Conservation (phyloP, 495 filamentous ascomycete genomes). For the Penicillium angulare region DNA sequence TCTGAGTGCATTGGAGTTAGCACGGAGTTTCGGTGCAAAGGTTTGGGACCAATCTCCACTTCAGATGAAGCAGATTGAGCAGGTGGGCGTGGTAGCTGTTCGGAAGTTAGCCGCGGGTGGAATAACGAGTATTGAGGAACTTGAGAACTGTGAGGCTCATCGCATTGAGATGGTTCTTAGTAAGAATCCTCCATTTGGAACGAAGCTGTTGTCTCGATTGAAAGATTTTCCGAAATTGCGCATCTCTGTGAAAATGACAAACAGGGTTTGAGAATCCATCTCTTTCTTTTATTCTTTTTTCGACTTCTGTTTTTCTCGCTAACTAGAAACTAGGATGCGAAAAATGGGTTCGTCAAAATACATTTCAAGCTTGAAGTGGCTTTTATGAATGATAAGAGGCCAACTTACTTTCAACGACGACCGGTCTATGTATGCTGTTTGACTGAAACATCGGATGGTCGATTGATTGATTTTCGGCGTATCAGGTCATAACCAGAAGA, state of each 20-base stretch:
- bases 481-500: slow-evolving; percentile 44
- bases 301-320: too few relatives aligned
- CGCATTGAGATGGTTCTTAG: slow-evolving; percentile 75
- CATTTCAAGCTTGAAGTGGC: slow-evolving; percentile 67
- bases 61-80: slow-evolving; percentile 83
- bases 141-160: slow-evolving; percentile 64
- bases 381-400: slow-evolving; percentile 67
- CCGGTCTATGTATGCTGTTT: slow-evolving; percentile 70
- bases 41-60: slow-evolving; percentile 85
- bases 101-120: slow-evolving; percentile 72
- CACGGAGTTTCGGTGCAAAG: slow-evolving; percentile 71
- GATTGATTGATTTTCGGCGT: slow-evolving; percentile 73
- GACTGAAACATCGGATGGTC: slow-evolving; percentile 72
- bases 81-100: slow-evolving; percentile 74
- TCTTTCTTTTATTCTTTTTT: not conserved
- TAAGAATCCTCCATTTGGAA: slow-evolving; percentile 81
- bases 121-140: slow-evolving; percentile 67
- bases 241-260: slow-evolving; percentile 52
- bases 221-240: slow-evolving; percentile 73
- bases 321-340: slow-evolving; percentile 31
- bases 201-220: slow-evolving; percentile 60
- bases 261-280: slow-evolving; percentile 41
- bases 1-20: slow-evolving; percentile 73
- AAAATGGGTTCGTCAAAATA: slow-evolving; percentile 48
- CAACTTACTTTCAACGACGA: slow-evolving; percentile 58